Percentiles rank a stretch among this genome's conserved stretches.
Evolutionary conservation across 108 stramenopile species (phyloP).

Genomic region (Epipyxis sp.): DNA sequence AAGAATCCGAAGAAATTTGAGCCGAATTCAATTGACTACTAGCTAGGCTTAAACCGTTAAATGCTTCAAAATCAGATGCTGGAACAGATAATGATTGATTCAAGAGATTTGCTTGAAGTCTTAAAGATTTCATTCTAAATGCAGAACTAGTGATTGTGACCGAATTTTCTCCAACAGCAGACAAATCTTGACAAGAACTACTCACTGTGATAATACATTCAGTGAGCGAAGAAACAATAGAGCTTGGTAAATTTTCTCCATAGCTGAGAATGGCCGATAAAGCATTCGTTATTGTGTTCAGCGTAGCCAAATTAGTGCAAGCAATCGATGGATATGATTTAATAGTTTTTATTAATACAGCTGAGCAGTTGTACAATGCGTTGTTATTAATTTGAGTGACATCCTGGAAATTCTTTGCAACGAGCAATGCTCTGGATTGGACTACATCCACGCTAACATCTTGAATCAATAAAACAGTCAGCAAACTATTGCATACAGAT

Average conservation of each 20-base stretch:
- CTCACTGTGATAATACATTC: neutral
- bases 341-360: neutral
- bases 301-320: neutral
- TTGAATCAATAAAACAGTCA: neutral
- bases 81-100: neutral
- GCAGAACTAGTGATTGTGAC: neutral
- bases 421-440: neutral
- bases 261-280: neutral
- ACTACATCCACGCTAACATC: neutral
- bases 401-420: neutral
- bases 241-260: neutral
- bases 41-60: neutral
- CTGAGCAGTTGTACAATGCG: neutral
- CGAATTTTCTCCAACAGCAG: neutral
- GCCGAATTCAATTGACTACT: neutral
- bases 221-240: neutral
- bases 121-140: neutral
- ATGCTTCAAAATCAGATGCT: neutral
- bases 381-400: neutral
- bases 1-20: neutral
- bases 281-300: neutral
- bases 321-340: neutral
- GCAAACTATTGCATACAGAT: neutral
- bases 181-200: neutral
- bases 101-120: neutral